These are phyloP conservation scores for Pyricularia pennisetigena DNA, from an alignment of 2,329 filamentous ascomycete genomes.

Conservation along the genomic window DNA sequence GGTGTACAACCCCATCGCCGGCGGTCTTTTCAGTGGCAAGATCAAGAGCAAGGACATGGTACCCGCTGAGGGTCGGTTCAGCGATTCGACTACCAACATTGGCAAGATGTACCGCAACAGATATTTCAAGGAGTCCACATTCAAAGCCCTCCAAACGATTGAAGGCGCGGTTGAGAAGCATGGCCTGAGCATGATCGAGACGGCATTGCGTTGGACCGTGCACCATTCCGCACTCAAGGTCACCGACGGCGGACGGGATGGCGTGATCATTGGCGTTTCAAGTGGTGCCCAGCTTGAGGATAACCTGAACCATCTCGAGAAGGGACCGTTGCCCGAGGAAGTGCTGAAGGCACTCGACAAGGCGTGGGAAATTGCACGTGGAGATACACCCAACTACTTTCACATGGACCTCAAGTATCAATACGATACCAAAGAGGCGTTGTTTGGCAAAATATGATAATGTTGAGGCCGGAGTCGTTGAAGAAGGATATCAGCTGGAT, in stretches of 20 bases:
- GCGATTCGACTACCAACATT: conserved; percentile 9
- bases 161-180: conserved; percentile 54
- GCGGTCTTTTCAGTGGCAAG: conserved; percentile 72
- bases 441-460: conserved; percentile 32
- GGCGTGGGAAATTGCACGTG: conserved; percentile 65
- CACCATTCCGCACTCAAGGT: conserved; percentile 43
- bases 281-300: conserved; percentile 36
- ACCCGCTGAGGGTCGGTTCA: conserved; percentile 15
- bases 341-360: conserved; percentile 63
- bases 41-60: conserved; percentile 49
- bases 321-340: conserved; percentile 61
- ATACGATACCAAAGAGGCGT: conserved; percentile 51
- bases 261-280: conserved; percentile 40
- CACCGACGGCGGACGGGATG: conserved; percentile 22
- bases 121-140: conserved; percentile 53
- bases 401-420: conserved; percentile 53
- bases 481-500: background rate
- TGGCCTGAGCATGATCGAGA: conserved; percentile 55
- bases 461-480: background rate
- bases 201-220: conserved; percentile 56
- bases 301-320: conserved; percentile 39
- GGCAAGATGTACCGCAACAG: conserved; percentile 42
- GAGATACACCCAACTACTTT: conserved; percentile 38
- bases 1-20: conserved; percentile 73
- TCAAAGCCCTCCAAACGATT: conserved; percentile 51